phyloP scores from a whole-genome alignment of 169 alveolate species.

The Neospora caninum region DNA sequence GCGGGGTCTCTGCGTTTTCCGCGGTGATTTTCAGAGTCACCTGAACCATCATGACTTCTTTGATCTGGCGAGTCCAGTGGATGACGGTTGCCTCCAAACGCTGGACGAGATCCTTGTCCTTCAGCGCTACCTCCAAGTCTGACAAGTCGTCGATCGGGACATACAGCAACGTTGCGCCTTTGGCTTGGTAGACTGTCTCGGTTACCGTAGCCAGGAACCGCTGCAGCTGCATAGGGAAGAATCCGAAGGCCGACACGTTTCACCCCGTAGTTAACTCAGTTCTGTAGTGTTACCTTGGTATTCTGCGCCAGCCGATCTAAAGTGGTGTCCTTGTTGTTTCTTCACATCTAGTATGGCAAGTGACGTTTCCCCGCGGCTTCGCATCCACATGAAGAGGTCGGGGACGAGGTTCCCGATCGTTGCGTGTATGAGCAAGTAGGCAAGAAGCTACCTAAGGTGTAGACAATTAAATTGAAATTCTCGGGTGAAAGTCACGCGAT shows the following conservation, averaged over 20 bases:
- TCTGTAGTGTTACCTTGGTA: too few relatives aligned
- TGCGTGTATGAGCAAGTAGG: too few relatives aligned
- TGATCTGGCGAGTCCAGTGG: constrained; percentile 94
- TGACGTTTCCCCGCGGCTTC: too few relatives aligned
- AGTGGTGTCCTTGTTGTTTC: too few relatives aligned
- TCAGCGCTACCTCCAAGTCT: constrained; percentile 86
- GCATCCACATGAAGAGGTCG: too few relatives aligned
- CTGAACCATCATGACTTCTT: constrained; percentile 89
- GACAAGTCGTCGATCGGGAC: constrained; percentile 92
- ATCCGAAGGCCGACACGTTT: neutral
- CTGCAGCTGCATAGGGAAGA: constrained; percentile 75
- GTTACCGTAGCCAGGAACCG: constrained; percentile 89
- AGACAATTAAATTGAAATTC: too few relatives aligned
- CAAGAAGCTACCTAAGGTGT: too few relatives aligned
- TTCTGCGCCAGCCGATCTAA: too few relatives aligned
- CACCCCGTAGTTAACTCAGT: too few relatives aligned
- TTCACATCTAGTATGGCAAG: too few relatives aligned
- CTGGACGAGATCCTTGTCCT: constrained; percentile 91
- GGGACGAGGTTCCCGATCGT: too few relatives aligned
- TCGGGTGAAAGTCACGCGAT: too few relatives aligned
- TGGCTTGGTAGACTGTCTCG: constrained; percentile 87
- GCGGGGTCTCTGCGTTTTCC: neutral
- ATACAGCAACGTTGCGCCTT: constrained; percentile 90
- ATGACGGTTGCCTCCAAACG: constrained; percentile 91
- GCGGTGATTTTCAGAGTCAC: constrained; percentile 70